Percentiles rank a stretch among this genome's conserved stretches.
These are phyloP conservation scores for Exserohilum rostratum DNA, from an alignment of 2,329 filamentous ascomycete species.

Conservation along the genomic window DNA sequence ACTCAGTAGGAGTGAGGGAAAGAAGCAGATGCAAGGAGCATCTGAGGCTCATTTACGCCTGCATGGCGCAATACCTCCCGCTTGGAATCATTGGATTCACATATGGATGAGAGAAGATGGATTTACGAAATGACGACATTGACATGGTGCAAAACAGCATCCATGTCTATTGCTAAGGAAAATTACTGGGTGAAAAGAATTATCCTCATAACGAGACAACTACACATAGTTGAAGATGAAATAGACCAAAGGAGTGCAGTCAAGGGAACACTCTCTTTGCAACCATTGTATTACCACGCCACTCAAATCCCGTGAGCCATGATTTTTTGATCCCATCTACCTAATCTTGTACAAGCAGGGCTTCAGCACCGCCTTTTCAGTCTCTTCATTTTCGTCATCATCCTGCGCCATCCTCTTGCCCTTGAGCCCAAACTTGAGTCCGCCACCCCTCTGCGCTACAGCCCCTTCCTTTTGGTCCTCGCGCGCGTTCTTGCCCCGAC, in stretches of 20 bases:
- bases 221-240: not conserved
- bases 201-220: not conserved
- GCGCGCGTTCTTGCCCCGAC: conserved; percentile 73
- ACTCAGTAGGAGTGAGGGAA: not conserved
- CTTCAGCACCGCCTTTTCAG: conserved; percentile 78
- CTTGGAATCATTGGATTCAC: not conserved
- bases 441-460: conserved; percentile 51
- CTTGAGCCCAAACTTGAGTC: conserved; percentile 37
- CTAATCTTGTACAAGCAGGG: conserved; percentile 95
- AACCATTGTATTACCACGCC: not conserved
- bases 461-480: conserved; percentile 38
- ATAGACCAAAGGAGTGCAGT: not conserved
- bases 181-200: not conserved
- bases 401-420: conserved; percentile 15
- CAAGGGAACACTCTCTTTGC: not conserved
- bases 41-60: not conserved
- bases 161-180: not conserved
- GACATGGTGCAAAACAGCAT: not conserved
- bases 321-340: not conserved
- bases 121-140: not conserved
- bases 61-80: not conserved
- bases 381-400: conserved; percentile 58
- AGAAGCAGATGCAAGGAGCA: not conserved
- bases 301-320: not conserved
- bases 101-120: no score